Base-by-base conservation (phyloP, 176 grass and related monocot genomes). In the Juncus effusus region DNA sequence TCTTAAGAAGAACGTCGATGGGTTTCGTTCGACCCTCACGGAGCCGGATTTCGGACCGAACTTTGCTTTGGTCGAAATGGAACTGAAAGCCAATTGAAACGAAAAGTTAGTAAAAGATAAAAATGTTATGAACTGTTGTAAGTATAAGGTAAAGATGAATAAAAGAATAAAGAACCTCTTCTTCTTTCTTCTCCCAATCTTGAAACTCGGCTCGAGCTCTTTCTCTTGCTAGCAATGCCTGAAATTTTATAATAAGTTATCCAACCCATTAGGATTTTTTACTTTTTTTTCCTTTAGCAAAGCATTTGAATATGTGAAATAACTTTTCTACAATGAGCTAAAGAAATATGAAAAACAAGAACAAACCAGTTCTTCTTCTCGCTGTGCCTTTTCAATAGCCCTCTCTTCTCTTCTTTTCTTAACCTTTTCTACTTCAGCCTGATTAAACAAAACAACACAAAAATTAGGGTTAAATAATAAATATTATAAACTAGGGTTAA, bases 131-230 rank as follows among this genome's bases (percentile, higher is more conserved):
- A 47, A 47, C 0, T 47, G 9, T 9, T 47, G 9, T 9, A 47
- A 1, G 9, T 54, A 60, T 39, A 47, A 37, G 38, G 40, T 54
- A 57, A 49, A 45, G 38, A 52, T 54, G 56, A 49, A 45, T 40
- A 41, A 54, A 51, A 58, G 62, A 70, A 36, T 44, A 62, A 59
- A 37, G 45, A 54, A 93, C 94, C 83, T 99, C 94, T 93, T 99
- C 94, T 62, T 99, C 94, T 82, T 99, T 99, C 88, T 99, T 99
- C 61, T 99, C 94, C 94, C 88, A 99, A 59, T 99, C 88, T 77
- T 93, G 88, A 80, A 93, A 99, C 73, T 99, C 94, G 3, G 88
- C 94, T 6, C 85, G 77, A 50, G 94, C 88, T 78, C 94, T 81
- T 76, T 93, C 94, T 73, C 94, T 93, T 39, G 88, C 88, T 78